Base-by-base conservation (phyloP, 1,284 basidiomycete species). In the Gymnopus androsaceus region DNA sequence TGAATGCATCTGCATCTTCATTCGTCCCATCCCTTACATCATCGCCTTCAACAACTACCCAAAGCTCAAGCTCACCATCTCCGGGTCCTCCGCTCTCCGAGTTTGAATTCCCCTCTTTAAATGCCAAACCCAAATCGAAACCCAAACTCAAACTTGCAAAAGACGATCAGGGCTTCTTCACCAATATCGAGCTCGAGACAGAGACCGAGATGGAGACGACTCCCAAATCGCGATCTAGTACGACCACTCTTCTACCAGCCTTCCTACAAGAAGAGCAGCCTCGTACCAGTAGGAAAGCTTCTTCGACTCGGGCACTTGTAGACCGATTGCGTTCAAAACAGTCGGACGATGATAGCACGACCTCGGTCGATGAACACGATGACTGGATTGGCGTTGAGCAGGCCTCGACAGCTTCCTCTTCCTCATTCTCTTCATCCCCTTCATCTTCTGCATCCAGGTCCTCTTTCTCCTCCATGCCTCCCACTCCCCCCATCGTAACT, bases 281-380 rank as follows among this genome's bases (percentile, higher is more conserved):
- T n/a, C 55, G 65, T 46, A 65, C 63, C 27, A 72, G 71, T 31
- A 68, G 69, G 33, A 75, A 73, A 38, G 60, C 63, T 4, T 65
- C 73, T 23, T 65, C 69, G 61, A 79, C 77, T 23, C 74, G 77
- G 17, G 72, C 76, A 49, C 74, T 79, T 40, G 75, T 79, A 45
- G 76, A 79, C 60, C 71, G 70, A 23, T 62, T 79, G 23, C 72
- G 75, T 30, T 38, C 48, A 25, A 40, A 21, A 41, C 38, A 28
- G 27, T 42, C 25, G n/a, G n/a, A n/a, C n/a, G n/a, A n/a, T n/a
- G n/a, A n/a, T n/a, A n/a, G n/a, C n/a, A 64, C 68, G n/a, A 6
- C 12, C 40, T 47, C 34, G 9, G 14, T 25, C 14, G 71, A 72
- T 21, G 74, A 77, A 23, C 67, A 69, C 5, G 74, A 75, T 42